phyloP scores from a whole-genome alignment of 2,329 filamentous ascomycete species.

The Xylariomycetidae sp. region DNA sequence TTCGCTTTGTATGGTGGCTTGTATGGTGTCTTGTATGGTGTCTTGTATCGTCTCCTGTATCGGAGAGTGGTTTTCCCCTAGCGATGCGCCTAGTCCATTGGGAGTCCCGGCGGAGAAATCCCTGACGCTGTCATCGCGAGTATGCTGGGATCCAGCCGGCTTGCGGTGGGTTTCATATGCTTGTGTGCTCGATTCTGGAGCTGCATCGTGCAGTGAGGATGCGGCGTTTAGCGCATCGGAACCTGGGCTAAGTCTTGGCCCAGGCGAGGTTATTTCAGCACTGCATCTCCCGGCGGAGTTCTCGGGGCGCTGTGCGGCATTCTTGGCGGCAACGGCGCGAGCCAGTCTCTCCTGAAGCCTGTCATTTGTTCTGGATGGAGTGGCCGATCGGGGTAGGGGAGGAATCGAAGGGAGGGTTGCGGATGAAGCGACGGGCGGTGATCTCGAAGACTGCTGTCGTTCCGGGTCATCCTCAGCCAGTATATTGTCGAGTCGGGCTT shows the following conservation, averaged over 20 bases:
- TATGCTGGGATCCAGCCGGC: no score
- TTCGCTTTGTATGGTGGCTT: constrained; percentile 14
- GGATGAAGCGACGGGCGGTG: constrained; percentile 23
- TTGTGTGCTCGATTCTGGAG: no score
- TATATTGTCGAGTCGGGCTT: constrained; percentile 88
- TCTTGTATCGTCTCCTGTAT: no score
- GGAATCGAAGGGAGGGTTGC: constrained; percentile 21
- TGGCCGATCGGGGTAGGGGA: constrained; percentile 21
- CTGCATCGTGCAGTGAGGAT: constrained; percentile 4
- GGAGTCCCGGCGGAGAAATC: constrained; percentile 3
- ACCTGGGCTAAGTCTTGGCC: constrained; percentile 38
- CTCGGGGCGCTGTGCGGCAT: constrained; percentile 41
- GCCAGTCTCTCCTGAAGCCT: constrained; percentile 85
- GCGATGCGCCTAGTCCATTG: no score
- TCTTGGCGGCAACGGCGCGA: constrained; percentile 75
- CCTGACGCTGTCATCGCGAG: neutral
- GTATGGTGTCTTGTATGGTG: constrained; percentile 6
- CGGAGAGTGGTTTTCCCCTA: no score
- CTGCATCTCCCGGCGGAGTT: constrained; percentile 40
- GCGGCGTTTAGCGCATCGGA: constrained; percentile 24
- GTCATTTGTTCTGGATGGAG: constrained; percentile 66
- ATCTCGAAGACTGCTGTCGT: constrained; percentile 33
- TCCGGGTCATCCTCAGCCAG: constrained; percentile 69
- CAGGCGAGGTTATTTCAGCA: constrained; percentile 25
- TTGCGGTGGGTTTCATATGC: no score